phyloP scores from a whole-genome alignment of 2,329 filamentous ascomycete genomes.

The Colletotrichum cuscutae region DNA sequence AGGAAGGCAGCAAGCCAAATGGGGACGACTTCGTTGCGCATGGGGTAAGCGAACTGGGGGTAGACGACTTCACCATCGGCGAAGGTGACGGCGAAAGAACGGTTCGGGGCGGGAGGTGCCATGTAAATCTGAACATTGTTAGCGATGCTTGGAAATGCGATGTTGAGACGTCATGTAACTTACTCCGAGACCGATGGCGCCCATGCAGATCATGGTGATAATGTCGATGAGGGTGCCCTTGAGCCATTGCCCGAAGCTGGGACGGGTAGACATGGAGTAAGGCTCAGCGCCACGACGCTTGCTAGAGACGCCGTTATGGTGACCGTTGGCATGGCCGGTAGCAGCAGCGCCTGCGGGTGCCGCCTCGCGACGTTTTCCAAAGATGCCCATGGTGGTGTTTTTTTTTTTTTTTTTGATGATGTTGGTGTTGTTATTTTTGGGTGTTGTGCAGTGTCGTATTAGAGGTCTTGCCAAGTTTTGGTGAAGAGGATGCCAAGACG shows the following conservation, averaged over 20 bases:
- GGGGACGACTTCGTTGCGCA: constrained; percentile 76
- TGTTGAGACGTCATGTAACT: constrained; percentile 35
- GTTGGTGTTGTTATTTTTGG: neutral
- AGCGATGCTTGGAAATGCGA: neutral
- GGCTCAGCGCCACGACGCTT: constrained; percentile 28
- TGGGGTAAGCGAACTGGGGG: constrained; percentile 76
- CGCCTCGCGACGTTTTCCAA: constrained; percentile 18
- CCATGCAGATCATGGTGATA: constrained; percentile 73
- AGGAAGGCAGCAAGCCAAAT: constrained; percentile 77
- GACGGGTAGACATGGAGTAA: constrained; percentile 60
- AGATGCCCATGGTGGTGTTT: constrained; percentile 23
- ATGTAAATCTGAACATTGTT: constrained; percentile 62
- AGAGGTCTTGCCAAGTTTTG: constrained; percentile 5
- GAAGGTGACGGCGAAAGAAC: constrained; percentile 77
- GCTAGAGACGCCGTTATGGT: neutral
- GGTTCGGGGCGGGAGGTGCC: constrained; percentile 71
- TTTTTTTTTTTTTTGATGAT: neutral
- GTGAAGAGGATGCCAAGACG: constrained; percentile 28
- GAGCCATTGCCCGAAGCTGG: constrained; percentile 76
- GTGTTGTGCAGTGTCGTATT: neutral
- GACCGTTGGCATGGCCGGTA: constrained; percentile 3
- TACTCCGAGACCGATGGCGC: constrained; percentile 74
- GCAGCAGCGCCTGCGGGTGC: neutral
- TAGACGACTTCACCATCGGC: constrained; percentile 74
- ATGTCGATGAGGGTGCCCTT: constrained; percentile 75